Evolutionary conservation across 441 rosid genomes (phyloP).

Genomic region (Kokia cookei): DNA sequence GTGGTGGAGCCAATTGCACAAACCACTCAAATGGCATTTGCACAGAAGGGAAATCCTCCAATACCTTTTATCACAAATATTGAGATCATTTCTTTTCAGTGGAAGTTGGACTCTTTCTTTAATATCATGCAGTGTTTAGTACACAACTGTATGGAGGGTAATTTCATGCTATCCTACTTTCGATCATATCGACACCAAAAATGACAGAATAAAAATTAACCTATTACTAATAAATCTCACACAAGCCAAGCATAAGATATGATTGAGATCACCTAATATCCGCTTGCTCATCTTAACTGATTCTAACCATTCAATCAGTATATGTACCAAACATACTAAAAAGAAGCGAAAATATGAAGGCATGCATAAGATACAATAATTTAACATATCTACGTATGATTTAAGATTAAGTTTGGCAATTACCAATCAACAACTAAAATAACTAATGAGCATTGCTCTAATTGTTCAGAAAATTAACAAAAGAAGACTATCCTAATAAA

Average conservation of each 20-base stretch:
- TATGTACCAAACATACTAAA: background rate
- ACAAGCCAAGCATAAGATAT: background rate
- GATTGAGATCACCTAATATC: background rate
- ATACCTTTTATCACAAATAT: slow-evolving; percentile 44
- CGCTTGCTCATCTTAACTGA: background rate
- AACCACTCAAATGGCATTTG: slow-evolving; percentile 94
- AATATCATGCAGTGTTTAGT: background rate
- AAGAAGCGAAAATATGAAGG: background rate
- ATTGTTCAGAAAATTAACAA: background rate
- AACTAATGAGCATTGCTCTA: background rate
- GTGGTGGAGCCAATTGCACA: slow-evolving; percentile 84
- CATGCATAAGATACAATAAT: background rate
- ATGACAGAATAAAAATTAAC: background rate
- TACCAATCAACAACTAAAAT: background rate
- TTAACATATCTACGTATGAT: background rate
- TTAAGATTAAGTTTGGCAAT: background rate
- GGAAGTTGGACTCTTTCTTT: background rate
- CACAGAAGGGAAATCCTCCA: slow-evolving; percentile 93
- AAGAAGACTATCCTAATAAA: background rate
- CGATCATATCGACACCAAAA: background rate
- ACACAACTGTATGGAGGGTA: background rate
- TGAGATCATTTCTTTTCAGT: slow-evolving; percentile 5
- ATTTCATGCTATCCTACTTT: background rate
- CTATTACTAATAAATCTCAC: background rate
- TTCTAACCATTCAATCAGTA: background rate